A percentile compares a stretch with the other conserved stretches of the same genome.
These are phyloP conservation scores for Amphirosellinia nigrospora DNA, from an alignment of 495 filamentous ascomycete species.

Conservation along the genomic window DNA sequence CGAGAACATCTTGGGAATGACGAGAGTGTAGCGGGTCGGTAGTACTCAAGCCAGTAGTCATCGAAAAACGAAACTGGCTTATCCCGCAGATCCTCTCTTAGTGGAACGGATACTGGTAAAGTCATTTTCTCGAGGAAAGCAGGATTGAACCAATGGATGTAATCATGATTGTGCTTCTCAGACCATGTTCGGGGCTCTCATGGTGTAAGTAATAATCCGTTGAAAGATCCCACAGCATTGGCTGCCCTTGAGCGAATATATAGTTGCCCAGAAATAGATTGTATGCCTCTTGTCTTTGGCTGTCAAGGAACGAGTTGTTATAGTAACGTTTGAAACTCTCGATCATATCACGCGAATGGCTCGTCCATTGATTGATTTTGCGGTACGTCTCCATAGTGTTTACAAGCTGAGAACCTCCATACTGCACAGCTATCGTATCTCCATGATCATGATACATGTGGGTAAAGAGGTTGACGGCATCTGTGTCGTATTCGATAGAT, in stretches of 20 bases:
- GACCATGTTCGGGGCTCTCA: slow-evolving; percentile 77
- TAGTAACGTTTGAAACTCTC: slow-evolving; percentile 99
- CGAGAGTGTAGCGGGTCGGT: slow-evolving; percentile 82
- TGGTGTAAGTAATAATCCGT: slow-evolving; percentile 98
- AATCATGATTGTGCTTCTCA: slow-evolving; percentile 66
- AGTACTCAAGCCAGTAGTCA: slow-evolving; percentile 99
- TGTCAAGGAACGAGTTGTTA: slow-evolving; percentile 97
- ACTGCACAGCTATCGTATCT: slow-evolving; percentile 96
- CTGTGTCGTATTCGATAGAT: slow-evolving; percentile 88
- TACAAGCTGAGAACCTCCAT: slow-evolving; percentile 95
- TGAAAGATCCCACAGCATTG: slow-evolving; percentile 95
- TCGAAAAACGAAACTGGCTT: slow-evolving; percentile 76
- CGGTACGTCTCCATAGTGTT: slow-evolving; percentile 99
- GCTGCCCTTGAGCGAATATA: slow-evolving; percentile 85
- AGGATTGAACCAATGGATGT: slow-evolving; percentile 87
- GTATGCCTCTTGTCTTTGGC: slow-evolving; percentile 95
- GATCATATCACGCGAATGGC: slow-evolving; percentile 96
- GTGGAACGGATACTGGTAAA: slow-evolving; percentile 54
- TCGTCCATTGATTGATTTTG: slow-evolving; percentile 98
- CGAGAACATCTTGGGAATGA: slow-evolving; percentile 84
- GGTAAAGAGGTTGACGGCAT: slow-evolving; percentile 93
- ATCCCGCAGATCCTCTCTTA: slow-evolving; percentile 49
- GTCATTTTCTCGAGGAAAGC: slow-evolving; percentile 67
- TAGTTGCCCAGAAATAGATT: slow-evolving; percentile 98
- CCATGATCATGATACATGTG: slow-evolving; percentile 98